phyloP scores from a whole-genome alignment of 345 rosid species.

The Citrus reticulata region DNA sequence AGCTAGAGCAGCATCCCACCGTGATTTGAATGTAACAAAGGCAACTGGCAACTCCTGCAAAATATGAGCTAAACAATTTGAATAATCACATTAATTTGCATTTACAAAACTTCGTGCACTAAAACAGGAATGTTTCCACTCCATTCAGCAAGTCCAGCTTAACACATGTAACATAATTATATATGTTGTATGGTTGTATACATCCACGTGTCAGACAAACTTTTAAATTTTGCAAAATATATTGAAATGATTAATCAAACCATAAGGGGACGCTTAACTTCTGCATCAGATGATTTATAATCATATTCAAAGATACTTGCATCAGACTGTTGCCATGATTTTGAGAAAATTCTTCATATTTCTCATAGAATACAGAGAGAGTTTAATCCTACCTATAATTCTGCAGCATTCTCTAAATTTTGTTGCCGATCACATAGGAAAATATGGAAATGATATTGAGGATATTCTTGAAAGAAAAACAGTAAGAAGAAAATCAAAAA shows the following conservation, averaged over 20 bases:
- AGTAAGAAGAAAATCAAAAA: neutral
- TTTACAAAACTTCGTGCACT: neutral
- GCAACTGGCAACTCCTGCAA: slow-evolving; percentile 79
- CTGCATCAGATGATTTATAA: neutral
- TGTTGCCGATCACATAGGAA: neutral
- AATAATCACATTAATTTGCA: neutral
- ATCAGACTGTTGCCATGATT: neutral
- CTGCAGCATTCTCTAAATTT: neutral
- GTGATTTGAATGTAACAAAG: slow-evolving; percentile 77
- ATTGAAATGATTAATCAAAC: neutral
- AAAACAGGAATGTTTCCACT: neutral
- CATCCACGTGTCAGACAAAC: neutral
- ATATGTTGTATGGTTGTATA: neutral
- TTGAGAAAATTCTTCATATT: neutral
- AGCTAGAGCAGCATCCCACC: slow-evolving; percentile 62
- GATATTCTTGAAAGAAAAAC: neutral
- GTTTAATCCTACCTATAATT: neutral
- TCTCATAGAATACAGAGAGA: neutral
- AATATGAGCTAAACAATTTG: neutral
- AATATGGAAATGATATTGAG: neutral
- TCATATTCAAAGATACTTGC: neutral
- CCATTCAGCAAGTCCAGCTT: neutral
- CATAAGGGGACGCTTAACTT: neutral
- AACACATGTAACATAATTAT: neutral
- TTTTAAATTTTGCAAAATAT: neutral